Percentiles rank a stretch among this genome's conserved stretches.
Evolutionary conservation across 2,329 filamentous ascomycete genomes (phyloP).

Genomic region (Fusarium chaquense): DNA sequence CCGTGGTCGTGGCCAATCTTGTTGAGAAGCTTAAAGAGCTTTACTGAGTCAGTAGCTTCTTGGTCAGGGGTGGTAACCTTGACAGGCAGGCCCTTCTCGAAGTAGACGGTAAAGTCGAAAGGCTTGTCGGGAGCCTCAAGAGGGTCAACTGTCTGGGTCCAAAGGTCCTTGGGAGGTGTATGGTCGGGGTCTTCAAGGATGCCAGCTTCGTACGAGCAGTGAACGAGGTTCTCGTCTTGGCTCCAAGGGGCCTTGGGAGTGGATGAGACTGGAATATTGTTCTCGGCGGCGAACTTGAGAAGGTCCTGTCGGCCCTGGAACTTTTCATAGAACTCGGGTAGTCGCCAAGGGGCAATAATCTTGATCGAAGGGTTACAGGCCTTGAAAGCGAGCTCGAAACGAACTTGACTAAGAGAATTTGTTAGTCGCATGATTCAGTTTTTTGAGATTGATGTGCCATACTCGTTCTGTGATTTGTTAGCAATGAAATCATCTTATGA

Average conservation of each 20-base stretch:
- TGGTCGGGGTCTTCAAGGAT: constrained; percentile 63
- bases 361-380: constrained; percentile 71
- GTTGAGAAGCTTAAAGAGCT: constrained; percentile 74
- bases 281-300: constrained; percentile 71
- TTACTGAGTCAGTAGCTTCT: constrained; percentile 71
- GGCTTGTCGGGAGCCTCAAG: constrained; percentile 72
- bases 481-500: not conserved
- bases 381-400: constrained; percentile 55
- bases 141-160: constrained; percentile 74
- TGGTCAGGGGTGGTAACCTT: constrained; percentile 70
- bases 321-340: constrained; percentile 75
- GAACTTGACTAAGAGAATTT: constrained; percentile 50
- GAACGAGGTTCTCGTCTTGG: constrained; percentile 56
- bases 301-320: constrained; percentile 61
- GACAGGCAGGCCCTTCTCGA: constrained; percentile 74
- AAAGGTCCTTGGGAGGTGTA: constrained; percentile 76
- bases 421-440: constrained; percentile 6
- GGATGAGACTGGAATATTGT: constrained; percentile 77
- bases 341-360: constrained; percentile 80
- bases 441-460: constrained; percentile 23
- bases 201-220: constrained; percentile 36
- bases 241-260: constrained; percentile 79
- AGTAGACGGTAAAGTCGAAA: constrained; percentile 73
- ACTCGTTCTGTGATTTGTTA: constrained; percentile 46
- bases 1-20: constrained; percentile 73